Base-by-base conservation (phyloP, 2,329 filamentous ascomycete genomes). In the Tolypocladium paradoxum region DNA sequence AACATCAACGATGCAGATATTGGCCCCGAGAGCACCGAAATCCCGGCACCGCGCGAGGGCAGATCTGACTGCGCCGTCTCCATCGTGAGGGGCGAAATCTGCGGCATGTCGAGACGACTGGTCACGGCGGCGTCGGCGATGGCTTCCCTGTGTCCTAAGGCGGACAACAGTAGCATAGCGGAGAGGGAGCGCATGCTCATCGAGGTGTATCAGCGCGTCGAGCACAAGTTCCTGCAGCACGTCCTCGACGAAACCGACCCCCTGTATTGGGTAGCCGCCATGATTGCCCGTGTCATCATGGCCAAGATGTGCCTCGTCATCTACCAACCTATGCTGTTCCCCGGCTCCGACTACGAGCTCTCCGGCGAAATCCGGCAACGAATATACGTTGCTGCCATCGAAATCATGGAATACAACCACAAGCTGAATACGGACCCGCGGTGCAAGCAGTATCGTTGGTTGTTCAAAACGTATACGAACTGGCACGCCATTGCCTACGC, bases 231-330 rank as follows among this genome's bases (percentile, higher is more conserved):
- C 57, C 67, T 83, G 22, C 68, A 69, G 37, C 71, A 82, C 53
- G 76, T 76, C 50, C 67, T 78, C 53, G 73, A 75, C 62, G 65
- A 70, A 45, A 70, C 60, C 57, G 66, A 79, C 47, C 74, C 78
- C 0, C 69, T 88, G 1, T 83, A 83, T 57, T 88, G 85, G 83
- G 79, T 87, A 29, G 79, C 79, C 8, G 83, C 81, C 4, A 86
- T 85, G 31, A 75, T 88, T 27, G 78, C 82, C 3, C 80, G 86
- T 11, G 74, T 92, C 34, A 82, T 91, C 56, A 80, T 90, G 70
- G 83, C 84, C 48, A 92, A 90, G 68, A 82, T 90, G 73, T 88
- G 84, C 71, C 75, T 93, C 36, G 78, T 90, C 55, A 78, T 89
- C 2, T 87, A 92, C 61, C 84, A 92, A 60, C 87, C 87, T 0